Evolutionary conservation across 2,329 filamentous ascomycete genomes (phyloP), one percentile per base, ranked within the genome.

Genomic region (Chaetomium sp.): DNA sequence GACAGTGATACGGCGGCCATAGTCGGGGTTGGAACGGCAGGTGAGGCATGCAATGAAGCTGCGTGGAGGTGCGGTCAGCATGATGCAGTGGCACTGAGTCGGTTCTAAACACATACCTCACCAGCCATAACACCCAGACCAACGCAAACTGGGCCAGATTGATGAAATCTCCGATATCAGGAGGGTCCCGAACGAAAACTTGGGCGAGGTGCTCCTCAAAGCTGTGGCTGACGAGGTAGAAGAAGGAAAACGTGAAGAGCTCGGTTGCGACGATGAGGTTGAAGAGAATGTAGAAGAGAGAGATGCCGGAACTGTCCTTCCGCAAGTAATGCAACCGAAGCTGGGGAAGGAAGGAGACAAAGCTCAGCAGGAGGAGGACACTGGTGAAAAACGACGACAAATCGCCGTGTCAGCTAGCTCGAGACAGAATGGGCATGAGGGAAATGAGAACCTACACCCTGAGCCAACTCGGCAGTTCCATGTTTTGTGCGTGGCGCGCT

Each of bases 201-300:
- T 45, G 10, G 19, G 31, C 3, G 12, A n/a, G n/a, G n/a, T n/a
- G n/a, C n/a, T 23, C 31, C 1, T 2, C 58, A 45, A 6, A 33
- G 1, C 4, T 13, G 31, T 49, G 12, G 23, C 49, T 62, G 31
- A 45, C 50, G 12, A 49, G 7, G 50, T 23, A 29, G 13, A 62
- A 13, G n/a, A 56, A 62, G 19, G 59, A 56, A 4, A 62, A 3
- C 1, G 31, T 62, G 38, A 56, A 56, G 4, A 62, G 51, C 50
- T 62, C 50, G 23, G 59, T 56, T 4, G 59, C 50, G 2, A 62
- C 31, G 8, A 53, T 31, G 27, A 54, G 29, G 45, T 63, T 55
- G 23, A 23, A 64, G 21, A 64, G 55, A 7, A 58, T 19, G n/a
- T 63, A 63, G 54, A 33, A 63, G 9, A 63, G 54, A 7, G 25